These are phyloP conservation scores for Cryptococcus sp. DNA, from an alignment of 1,284 basidiomycete genomes.

Conservation along the genomic window DNA sequence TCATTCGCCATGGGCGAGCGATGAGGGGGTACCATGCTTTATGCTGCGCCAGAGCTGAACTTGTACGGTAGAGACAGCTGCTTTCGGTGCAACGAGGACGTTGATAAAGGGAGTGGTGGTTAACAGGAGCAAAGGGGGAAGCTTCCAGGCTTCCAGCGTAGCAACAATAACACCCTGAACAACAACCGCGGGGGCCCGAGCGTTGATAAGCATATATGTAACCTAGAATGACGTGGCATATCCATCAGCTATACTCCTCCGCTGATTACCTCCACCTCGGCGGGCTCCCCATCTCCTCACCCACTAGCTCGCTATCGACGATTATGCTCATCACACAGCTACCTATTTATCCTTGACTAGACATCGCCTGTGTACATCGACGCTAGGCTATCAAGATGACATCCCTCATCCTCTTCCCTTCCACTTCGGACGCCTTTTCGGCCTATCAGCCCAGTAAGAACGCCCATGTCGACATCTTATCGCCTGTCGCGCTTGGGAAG, in stretches of 20 bases:
- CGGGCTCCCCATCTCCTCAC: neutral
- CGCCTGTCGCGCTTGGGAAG: conserved; percentile 12
- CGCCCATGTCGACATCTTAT: conserved; percentile 42
- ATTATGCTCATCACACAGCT: neutral
- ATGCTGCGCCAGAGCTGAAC: neutral
- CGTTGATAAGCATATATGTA: neutral
- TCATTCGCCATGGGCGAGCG: conserved; percentile 1
- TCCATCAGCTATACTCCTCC: neutral
- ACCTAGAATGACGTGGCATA: neutral
- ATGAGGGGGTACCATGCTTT: conserved; percentile 2
- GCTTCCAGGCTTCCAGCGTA: neutral
- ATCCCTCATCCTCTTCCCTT: conserved; percentile 31
- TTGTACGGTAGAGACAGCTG: too few species aligned
- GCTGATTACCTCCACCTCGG: conserved; percentile 11
- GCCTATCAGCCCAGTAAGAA: conserved; percentile 39
- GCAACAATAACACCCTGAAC: too few species aligned
- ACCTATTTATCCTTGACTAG: neutral
- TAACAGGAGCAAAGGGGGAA: neutral
- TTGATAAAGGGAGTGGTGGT: neutral
- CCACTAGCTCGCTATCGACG: neutral
- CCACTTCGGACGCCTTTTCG: conserved; percentile 32
- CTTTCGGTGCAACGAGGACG: too few species aligned
- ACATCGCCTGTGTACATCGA: neutral
- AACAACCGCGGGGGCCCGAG: too few species aligned
- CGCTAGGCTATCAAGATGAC: conserved; percentile 17